A percentile compares a stretch with the other conserved stretches of the same genome.
Conservation (phyloP, 352 stramenopile genomes). For the Blastocystis sp. region DNA sequence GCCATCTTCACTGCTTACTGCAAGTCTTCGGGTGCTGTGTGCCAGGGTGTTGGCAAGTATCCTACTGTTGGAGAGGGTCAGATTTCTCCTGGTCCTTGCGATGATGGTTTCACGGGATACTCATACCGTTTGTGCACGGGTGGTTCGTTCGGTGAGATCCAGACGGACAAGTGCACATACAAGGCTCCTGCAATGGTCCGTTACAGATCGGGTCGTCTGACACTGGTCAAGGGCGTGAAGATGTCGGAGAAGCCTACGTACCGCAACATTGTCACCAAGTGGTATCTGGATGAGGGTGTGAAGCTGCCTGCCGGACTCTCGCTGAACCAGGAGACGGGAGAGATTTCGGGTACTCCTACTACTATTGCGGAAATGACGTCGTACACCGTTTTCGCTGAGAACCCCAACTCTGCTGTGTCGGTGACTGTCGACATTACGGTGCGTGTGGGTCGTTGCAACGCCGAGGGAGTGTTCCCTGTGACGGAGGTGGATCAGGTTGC, state of each 20-base stretch:
- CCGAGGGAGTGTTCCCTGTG: neutral
- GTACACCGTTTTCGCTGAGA: conserved; percentile 4
- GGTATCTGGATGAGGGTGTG: neutral
- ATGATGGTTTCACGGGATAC: conserved; percentile 21
- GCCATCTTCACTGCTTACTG: neutral
- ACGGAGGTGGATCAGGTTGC: conserved; percentile 1
- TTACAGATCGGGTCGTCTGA: neutral
- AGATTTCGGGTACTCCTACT: neutral
- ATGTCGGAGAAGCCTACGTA: neutral
- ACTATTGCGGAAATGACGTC: neutral
- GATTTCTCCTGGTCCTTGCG: neutral
- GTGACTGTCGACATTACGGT: neutral
- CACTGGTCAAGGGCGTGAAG: neutral
- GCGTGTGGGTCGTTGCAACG: neutral
- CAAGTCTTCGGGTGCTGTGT: neutral
- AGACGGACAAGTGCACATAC: neutral
- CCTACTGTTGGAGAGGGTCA: conserved; percentile 22
- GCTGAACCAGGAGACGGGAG: neutral
- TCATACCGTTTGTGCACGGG: conserved; percentile 3
- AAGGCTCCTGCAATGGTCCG: neutral
- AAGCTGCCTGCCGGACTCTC: neutral
- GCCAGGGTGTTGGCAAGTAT: conserved; percentile 3
- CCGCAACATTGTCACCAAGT: neutral
- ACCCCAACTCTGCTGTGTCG: neutral
- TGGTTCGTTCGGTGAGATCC: neutral